Base-by-base conservation (phyloP, 495 filamentous ascomycete species). In the Lasiosphaeris hirsuta region DNA sequence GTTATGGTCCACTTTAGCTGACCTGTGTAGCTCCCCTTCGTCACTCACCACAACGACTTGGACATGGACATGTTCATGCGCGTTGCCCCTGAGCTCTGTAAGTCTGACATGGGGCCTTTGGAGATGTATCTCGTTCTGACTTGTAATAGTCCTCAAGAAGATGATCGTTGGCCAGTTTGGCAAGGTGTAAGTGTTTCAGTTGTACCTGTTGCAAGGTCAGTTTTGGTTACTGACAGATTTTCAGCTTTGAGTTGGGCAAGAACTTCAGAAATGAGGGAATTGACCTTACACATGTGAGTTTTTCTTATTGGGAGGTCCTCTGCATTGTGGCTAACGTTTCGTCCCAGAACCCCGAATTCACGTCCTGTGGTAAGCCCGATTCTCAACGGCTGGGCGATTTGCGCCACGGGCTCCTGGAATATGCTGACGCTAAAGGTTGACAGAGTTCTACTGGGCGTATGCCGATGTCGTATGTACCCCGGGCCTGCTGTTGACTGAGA, bases 261-360 rank as follows among this genome's bases (percentile, higher is more conserved):
- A 88, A 88, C 33, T 98, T 98, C 72, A 85, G 94, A 42, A 97
- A 98, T 73, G 94, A 98, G 78, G 90, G 90, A 78, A 68, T 97
- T 39, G 94, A 98, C 72, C 82, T 86, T 19, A 96, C 89, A 0
- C 94, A 62, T 15, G 40, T 46, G n/a, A 55, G 52, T 55, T 17
- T 19, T 13, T 14, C 23, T 30, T 6, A 45, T 6, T 11, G 9
- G 11, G 6, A 37, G n/a, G 19, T 1, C 4, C 23, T 10, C 10
- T 10, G 4, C 17, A 49, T 34, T 35, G 18, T 33, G 17, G 15
- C 52, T 46, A 39, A 55, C 41, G 10, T 18, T 7, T 7, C 13
- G 41, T 38, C 33, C 9, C 10, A 97, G 72, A 97, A 97, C 65
- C 94, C 94, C 2, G 94, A 99, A 66, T 99, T 97, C 79, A 97